phyloP scores from a whole-genome alignment of 768 basidiomycete species.

The Hericium alpestre region DNA sequence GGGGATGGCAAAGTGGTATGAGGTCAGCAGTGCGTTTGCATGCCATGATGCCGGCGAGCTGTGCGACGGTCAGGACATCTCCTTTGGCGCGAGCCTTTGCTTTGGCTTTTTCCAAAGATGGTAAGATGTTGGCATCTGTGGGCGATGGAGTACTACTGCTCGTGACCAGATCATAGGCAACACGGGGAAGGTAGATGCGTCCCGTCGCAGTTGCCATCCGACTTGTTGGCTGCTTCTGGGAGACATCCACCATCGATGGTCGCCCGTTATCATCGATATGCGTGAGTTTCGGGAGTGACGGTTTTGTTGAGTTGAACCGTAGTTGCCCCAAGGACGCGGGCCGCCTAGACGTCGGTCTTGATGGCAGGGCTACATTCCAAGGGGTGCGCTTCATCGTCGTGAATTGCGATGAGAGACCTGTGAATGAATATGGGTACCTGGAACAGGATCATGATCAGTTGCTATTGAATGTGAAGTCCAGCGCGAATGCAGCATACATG shows the following conservation, averaged over 20 bases:
- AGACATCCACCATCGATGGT: conserved; percentile 78
- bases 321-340: neutral
- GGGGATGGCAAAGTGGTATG: conserved; percentile 82
- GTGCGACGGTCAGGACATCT: conserved; percentile 62
- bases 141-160: conserved; percentile 21
- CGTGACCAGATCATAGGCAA: conserved; percentile 58
- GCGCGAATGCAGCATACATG: neutral
- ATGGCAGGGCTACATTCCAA: neutral
- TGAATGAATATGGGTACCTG: neutral
- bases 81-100: conserved; percentile 55
- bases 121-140: conserved; percentile 7
- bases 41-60: conserved; percentile 81
- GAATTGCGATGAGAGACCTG: neutral
- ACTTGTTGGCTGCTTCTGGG: conserved; percentile 46
- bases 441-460: neutral
- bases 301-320: neutral
- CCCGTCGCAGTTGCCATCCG: conserved; percentile 71
- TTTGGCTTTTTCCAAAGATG: conserved; percentile 23
- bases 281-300: conserved; percentile 31
- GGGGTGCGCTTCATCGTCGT: neutral
- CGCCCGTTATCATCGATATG: conserved; percentile 66
- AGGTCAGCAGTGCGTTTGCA: conserved; percentile 75
- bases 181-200: conserved; percentile 51
- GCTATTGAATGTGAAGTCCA: neutral
- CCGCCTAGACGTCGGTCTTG: no score